A percentile compares a stretch with the other conserved stretches of the same genome.
Conservation (phyloP, 257 asterid genomes). For the Linaria vulgaris region DNA sequence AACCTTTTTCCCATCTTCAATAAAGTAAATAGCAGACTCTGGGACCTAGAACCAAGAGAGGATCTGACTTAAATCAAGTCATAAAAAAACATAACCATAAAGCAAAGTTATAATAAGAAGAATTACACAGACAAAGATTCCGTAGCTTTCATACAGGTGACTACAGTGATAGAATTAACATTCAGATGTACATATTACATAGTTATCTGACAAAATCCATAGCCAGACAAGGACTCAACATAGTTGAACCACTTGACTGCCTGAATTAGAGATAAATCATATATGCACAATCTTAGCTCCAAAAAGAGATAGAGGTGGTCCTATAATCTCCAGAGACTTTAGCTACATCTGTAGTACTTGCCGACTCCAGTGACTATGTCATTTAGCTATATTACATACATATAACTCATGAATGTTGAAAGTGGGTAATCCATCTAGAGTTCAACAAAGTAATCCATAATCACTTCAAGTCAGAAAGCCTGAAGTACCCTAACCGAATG, state of each 20-base stretch:
- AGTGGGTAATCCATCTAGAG: not conserved
- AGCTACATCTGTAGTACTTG: not conserved
- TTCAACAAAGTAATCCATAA: not conserved
- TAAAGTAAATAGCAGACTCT: conserved; percentile 77
- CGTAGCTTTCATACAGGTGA: no score
- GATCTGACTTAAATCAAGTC: conserved; percentile 10
- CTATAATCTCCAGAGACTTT: not conserved
- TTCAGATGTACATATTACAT: no score
- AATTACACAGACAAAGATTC: not conserved
- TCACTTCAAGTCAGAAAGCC: not conserved
- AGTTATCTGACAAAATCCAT: no score
- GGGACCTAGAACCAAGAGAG: conserved; percentile 58
- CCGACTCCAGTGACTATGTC: not conserved
- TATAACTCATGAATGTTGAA: not conserved
- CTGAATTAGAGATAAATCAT: no score
- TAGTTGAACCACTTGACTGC: no score
- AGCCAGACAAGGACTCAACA: no score
- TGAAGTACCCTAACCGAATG: conserved; percentile 7
- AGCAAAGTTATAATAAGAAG: not conserved
- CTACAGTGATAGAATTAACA: no score
- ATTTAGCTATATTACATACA: not conserved
- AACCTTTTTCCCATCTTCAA: conserved; percentile 94
- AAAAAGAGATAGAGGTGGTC: no score
- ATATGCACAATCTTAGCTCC: no score
- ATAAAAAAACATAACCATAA: conserved; percentile 3